Base-by-base conservation (phyloP, 164 flowering plant species). In the Stephania yunnanensis region DNA sequence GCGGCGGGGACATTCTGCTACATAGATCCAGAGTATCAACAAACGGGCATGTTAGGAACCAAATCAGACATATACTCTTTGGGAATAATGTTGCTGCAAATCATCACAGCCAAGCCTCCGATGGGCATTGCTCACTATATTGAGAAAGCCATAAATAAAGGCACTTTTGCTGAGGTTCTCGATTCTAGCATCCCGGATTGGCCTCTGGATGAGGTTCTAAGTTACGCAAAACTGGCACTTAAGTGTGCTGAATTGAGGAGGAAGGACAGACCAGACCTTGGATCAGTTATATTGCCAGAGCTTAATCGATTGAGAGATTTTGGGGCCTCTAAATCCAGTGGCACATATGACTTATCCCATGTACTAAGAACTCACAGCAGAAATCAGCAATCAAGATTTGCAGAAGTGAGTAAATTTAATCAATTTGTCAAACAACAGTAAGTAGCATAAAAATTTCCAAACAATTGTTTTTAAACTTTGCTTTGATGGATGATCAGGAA, bases 11-110 rank as follows among this genome's bases (percentile, higher is more conserved):
- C 97, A 19, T 91, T 91, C 74, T 90, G 92, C 81, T 91, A 90
- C 80, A 91, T 91, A 11, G 97, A 91, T 77, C 97, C 97, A 44
- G 97, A 91, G 85, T 91, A 91, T 71, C 97, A 91, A 75, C 92
- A 89, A 68, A 87, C 90, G 3, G 93, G 97, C n/a, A 85, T 73
- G 87, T 75, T 90, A 36, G 89, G 90, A 4, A 84, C 80, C 7
- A 90, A 85, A 73, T 90, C 94, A 0, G 97, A 91, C 73, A 79
- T 90, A 46, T 91, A 91, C 82, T 91, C 94, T 0, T 46, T 91
- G 66, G 97, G 97, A 2, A 80, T 91, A 53, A 73, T 91, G 91
- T 76, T 91, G 29, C 90, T 91, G 4, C 97, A 91, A 52, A 83
- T 91, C 15, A 78, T 91, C 78, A 91, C 97, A 0, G 93, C 91